These are phyloP conservation scores for Moesziomyces globuligerus DNA, from an alignment of 1,284 basidiomycete species.

Conservation along the genomic window DNA sequence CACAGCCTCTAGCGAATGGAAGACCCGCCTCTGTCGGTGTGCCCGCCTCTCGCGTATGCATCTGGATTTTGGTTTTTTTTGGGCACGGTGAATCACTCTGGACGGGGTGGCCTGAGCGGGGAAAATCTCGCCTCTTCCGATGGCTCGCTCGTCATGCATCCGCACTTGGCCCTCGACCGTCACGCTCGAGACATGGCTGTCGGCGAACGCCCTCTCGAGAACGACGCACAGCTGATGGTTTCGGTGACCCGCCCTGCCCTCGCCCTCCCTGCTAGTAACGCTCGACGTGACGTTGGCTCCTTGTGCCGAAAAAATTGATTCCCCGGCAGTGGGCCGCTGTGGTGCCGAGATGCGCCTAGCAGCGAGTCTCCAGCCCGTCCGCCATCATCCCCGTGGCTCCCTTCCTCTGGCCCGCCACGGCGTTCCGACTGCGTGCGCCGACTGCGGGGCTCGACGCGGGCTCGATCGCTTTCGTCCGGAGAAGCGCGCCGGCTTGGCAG, in stretches of 20 bases:
- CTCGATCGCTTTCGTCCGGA: too few species aligned
- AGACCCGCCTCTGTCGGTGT: too few species aligned
- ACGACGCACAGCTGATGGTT: too few species aligned
- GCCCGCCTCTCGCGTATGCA: background rate
- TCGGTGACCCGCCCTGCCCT: too few species aligned
- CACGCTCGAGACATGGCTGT: background rate
- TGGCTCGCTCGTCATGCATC: slow-evolving; percentile 2
- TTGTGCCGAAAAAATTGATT: slow-evolving; percentile 7
- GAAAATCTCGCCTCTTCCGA: slow-evolving; percentile 14
- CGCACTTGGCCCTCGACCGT: too few species aligned
- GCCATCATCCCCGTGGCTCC: background rate
- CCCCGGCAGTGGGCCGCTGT: slow-evolving; percentile 17
- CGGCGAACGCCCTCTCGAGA: too few species aligned
- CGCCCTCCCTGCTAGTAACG: too few species aligned
- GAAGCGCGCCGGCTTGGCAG: too few species aligned
- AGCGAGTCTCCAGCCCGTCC: slow-evolving; percentile 7
- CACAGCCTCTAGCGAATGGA: too few species aligned
- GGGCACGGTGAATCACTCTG: slow-evolving; percentile 11
- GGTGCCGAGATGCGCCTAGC: slow-evolving; percentile 38
- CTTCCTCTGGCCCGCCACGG: slow-evolving; percentile 21
- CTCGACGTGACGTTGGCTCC: slow-evolving; percentile 6
- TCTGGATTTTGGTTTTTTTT: slow-evolving; percentile 7
- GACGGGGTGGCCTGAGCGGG: slow-evolving; percentile 26
- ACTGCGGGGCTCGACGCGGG: too few species aligned
- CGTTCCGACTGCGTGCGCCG: too few species aligned